Conservation (phyloP, 2,329 filamentous ascomycete species). For the Stylonectria norvegica region DNA sequence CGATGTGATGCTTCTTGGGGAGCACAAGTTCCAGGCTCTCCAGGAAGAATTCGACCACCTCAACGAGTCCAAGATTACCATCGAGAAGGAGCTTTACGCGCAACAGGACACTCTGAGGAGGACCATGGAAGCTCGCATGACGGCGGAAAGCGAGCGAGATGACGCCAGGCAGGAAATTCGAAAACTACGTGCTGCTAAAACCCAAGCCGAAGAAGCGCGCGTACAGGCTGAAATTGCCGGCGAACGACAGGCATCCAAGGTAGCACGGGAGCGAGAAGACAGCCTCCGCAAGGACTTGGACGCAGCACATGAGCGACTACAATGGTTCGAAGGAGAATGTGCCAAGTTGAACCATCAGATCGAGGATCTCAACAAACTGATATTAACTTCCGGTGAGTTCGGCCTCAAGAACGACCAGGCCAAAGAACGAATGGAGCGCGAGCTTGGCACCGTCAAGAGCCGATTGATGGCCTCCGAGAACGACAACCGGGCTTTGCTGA, state of each 20-base stretch:
- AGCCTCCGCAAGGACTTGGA: conserved; percentile 78
- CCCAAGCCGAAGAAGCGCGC: conserved; percentile 80
- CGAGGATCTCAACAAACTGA: conserved; percentile 80
- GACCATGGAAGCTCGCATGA: conserved; percentile 74
- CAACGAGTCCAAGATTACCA: conserved; percentile 93
- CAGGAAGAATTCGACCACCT: conserved; percentile 81
- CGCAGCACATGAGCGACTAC: conserved; percentile 69
- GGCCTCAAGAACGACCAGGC: conserved; percentile 87
- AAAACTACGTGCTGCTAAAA: conserved; percentile 75
- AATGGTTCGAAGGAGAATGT: conserved; percentile 77
- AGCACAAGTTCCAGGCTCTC: conserved; percentile 80
- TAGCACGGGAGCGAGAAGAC: conserved; percentile 76
- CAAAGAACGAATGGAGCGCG: conserved; percentile 88
- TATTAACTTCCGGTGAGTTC: conserved; percentile 85
- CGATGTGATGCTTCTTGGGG: conserved; percentile 84
- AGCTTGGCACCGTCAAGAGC: conserved; percentile 86
- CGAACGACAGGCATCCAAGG: conserved; percentile 72
- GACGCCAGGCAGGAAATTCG: conserved; percentile 85
- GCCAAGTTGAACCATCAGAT: conserved; percentile 73
- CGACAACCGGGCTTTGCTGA: conserved; percentile 90
- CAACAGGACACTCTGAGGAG: conserved; percentile 89
- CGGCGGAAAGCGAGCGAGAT: conserved; percentile 82
- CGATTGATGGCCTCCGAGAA: conserved; percentile 90
- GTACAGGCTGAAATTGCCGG: conserved; percentile 76
- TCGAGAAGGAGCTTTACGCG: conserved; percentile 95